These are phyloP conservation scores for Kodamaea ohmeri DNA, from an alignment of 1,139 yeast species.

Conservation along the genomic window DNA sequence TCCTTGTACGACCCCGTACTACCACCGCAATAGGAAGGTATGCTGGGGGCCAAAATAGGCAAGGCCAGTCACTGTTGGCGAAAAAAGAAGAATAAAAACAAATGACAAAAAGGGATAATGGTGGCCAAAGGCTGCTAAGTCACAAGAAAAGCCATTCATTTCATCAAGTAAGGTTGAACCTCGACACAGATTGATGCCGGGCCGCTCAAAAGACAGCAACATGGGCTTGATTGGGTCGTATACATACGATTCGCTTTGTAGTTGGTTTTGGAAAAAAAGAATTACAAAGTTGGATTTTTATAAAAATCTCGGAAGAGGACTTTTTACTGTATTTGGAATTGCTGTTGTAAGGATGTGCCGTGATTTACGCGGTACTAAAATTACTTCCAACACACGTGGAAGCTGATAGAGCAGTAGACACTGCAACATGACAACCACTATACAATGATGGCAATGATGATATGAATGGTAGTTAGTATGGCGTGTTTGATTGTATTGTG, in stretches of 20 bases:
- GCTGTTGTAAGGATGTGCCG: constrained; percentile 7
- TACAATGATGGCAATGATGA: too few relatives aligned
- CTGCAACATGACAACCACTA: too few relatives aligned
- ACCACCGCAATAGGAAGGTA: constrained; percentile 9
- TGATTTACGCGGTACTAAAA: constrained; percentile 2
- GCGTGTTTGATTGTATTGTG: too few relatives aligned
- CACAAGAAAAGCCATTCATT: neutral
- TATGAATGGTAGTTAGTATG: too few relatives aligned
- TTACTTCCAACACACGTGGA: constrained; percentile 4
- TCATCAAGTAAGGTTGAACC: neutral
- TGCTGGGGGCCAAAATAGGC: constrained; percentile 9
- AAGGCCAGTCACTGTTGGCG: constrained; percentile 8
- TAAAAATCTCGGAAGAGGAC: constrained; percentile 11
- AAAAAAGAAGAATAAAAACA: constrained; percentile 8
- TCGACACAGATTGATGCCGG: too few relatives aligned
- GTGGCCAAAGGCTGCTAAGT: neutral
- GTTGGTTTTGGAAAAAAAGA: constrained; percentile 9
- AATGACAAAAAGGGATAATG: constrained; percentile 6
- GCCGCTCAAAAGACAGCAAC: too few relatives aligned
- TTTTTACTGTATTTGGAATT: constrained; percentile 14
- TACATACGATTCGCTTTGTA: constrained; percentile 5
- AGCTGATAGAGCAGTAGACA: too few relatives aligned
- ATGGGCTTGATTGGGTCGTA: neutral
- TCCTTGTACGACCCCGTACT: neutral
- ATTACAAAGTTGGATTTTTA: constrained; percentile 10